Base-by-base conservation (phyloP, 1,284 basidiomycete species). In the Cutaneotrichosporon sp. region DNA sequence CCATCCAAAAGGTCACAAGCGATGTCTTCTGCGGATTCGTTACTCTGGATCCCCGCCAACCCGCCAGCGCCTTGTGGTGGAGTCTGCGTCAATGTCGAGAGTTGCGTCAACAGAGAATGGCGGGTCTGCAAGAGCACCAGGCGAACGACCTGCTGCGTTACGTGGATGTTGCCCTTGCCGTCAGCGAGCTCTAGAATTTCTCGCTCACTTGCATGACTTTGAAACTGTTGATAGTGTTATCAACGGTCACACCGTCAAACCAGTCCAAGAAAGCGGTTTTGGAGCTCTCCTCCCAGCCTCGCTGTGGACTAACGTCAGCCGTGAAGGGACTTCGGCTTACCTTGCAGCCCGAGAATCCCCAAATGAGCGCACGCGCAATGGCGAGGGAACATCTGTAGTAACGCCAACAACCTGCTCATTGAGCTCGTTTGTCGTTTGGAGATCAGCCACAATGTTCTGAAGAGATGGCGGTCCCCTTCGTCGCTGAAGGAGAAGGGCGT, bases 1-100 rank as follows among this genome's bases (percentile, higher is more conserved):
- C 68, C 68, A 47, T 70, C 65, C 33, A 72, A 29, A n/a, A 70
- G 55, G 46, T 70, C 70, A 33, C 62, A 64, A 3, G 69, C 69
- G 25, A 71, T 67, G 46, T 70, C 63, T 46, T 70, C 67, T 0
- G 67, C 61, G 4, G 57, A 53, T 34, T 71, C 69, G 47, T 29
- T 50, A 31, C 26, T 57, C 54, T 58, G 62, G 37, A 57, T 50
- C 9, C 65, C 64, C 9, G 61, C 60, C 14, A 68, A 42, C 4
- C 46, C 52, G 16, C 54, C 61, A 7, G 65, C 49, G n/a, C 59
- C 52, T 17, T 63, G 55, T 12, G 66, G 22, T 0, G 68, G 66
- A 54, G 68, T 60, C 46, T 68, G 66, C 8, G 65, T 69, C 17
- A 70, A 41, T 10, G 59, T 47, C 4, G 63, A 55, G 5, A 70